Evolutionary conservation across 306 rosid genomes (phyloP).

Genomic region (Inga laurina): DNA sequence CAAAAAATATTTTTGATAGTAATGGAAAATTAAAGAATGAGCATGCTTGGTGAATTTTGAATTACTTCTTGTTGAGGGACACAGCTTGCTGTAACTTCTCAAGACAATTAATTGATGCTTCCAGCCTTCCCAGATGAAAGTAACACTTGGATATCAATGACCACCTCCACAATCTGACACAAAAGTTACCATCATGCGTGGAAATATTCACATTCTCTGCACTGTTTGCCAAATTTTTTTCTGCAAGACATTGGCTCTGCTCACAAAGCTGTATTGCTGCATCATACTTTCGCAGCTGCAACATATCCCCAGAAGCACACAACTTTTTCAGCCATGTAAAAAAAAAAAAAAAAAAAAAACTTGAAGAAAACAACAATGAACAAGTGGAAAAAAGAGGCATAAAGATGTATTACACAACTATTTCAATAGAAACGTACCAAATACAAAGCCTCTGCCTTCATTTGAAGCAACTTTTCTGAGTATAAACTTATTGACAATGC

Average conservation of each 20-base stretch:
- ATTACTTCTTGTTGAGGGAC: conserved; percentile 59
- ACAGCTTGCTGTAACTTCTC: conserved; percentile 64
- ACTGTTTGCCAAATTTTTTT: conserved; percentile 56
- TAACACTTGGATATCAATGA: conserved; percentile 77
- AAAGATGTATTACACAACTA: conserved; percentile 26
- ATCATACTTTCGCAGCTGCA: conserved; percentile 76
- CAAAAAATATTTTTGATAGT: conserved; percentile 24
- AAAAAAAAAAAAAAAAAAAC: neutral
- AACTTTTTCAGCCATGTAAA: conserved; percentile 29
- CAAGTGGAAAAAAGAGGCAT: neutral
- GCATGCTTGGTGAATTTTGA: conserved; percentile 20
- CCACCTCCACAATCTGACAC: conserved; percentile 79
- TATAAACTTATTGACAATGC: conserved; percentile 70
- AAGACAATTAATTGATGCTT: conserved; percentile 72
- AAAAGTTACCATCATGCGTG: conserved; percentile 35
- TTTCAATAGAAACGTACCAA: conserved; percentile 49
- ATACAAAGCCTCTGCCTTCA: conserved; percentile 88
- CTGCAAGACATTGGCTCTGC: conserved; percentile 71
- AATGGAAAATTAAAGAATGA: conserved; percentile 34
- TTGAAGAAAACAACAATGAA: neutral
- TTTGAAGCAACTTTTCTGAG: conserved; percentile 85
- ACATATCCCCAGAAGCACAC: conserved; percentile 40
- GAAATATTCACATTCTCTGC: conserved; percentile 35
- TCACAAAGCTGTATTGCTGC: conserved; percentile 79
- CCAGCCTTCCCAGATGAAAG: conserved; percentile 85